phyloP scores from a whole-genome alignment of 2,329 filamentous ascomycete genomes.

The Colletotrichum sp. region DNA sequence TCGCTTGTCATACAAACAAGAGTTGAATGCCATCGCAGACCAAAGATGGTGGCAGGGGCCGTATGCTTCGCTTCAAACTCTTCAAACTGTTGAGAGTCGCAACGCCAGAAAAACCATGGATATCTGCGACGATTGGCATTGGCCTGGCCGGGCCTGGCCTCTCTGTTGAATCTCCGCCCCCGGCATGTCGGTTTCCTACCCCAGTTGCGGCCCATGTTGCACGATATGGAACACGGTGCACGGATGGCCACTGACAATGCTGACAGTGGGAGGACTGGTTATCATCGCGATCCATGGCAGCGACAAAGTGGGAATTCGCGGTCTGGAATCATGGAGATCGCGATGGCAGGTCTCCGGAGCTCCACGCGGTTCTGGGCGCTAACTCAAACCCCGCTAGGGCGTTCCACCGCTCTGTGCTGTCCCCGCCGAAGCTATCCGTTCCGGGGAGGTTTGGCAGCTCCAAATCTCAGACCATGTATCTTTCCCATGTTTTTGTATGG shows the following conservation, averaged over 20 bases:
- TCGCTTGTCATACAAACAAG: not conserved
- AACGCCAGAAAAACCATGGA: not conserved
- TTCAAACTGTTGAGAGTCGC: not conserved
- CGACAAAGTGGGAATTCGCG: not conserved
- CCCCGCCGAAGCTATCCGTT: slow-evolving; percentile 19
- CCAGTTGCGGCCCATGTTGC: not conserved
- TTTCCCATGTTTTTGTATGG: not conserved
- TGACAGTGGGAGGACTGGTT: not conserved
- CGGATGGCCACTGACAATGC: not conserved
- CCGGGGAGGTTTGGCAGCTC: not conserved
- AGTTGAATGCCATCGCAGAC: not conserved
- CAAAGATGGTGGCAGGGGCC: not conserved
- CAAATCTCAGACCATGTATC: not conserved
- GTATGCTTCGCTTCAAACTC: not conserved
- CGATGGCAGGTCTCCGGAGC: not conserved
- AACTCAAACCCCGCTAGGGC: not conserved
- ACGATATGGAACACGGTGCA: not conserved
- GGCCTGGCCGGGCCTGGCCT: not conserved
- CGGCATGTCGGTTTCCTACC: not conserved
- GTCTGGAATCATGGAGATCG: slow-evolving; percentile 17
- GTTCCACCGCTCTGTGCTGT: not conserved
- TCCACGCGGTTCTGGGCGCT: not conserved
- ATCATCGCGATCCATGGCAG: slow-evolving; percentile 1
- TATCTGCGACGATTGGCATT: not conserved
- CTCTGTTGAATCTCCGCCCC: not conserved